phyloP scores from a whole-genome alignment of 495 filamentous ascomycete genomes.

The Trichocladium antarcticum region DNA sequence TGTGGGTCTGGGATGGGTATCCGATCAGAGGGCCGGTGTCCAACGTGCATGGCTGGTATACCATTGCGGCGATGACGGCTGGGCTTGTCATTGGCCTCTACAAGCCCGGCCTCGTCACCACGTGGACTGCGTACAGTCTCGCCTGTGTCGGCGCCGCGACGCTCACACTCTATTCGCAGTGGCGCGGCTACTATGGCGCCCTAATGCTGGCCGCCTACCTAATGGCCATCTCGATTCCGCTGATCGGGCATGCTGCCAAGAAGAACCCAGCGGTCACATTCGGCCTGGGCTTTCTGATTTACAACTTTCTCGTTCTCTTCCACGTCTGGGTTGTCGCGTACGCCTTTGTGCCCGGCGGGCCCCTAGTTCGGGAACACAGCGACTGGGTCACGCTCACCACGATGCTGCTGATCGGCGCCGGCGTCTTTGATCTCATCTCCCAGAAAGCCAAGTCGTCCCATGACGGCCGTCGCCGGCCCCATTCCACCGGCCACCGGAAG shows the following conservation, averaged over 20 bases:
- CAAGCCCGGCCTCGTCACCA: slow-evolving; percentile 54
- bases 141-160: slow-evolving; percentile 70
- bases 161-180: slow-evolving; percentile 67
- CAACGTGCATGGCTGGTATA: slow-evolving; percentile 75
- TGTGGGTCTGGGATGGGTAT: slow-evolving; percentile 98
- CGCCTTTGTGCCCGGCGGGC: slow-evolving; percentile 96
- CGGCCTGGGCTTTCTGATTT: slow-evolving; percentile 75
- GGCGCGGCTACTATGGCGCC: slow-evolving; percentile 85
- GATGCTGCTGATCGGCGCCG: slow-evolving; percentile 76
- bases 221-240: slow-evolving; percentile 65
- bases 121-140: slow-evolving; percentile 71
- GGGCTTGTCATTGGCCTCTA: slow-evolving; percentile 73
- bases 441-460: slow-evolving; percentile 15
- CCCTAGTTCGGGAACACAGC: slow-evolving; percentile 83
- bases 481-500: slow-evolving; percentile 33
- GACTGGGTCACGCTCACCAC: slow-evolving; percentile 85
- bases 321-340: slow-evolving; percentile 99
- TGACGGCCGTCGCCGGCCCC: slow-evolving; percentile 14
- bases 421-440: slow-evolving; percentile 64
- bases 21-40: slow-evolving; percentile 83
- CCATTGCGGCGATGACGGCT: slow-evolving; percentile 72
- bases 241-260: slow-evolving; percentile 64
- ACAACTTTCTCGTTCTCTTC: slow-evolving; percentile 84
- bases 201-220: slow-evolving; percentile 65
- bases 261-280: slow-evolving; percentile 69